Conservation (phyloP, 2,329 filamentous ascomycete species). For the Coniella vitis region DNA sequence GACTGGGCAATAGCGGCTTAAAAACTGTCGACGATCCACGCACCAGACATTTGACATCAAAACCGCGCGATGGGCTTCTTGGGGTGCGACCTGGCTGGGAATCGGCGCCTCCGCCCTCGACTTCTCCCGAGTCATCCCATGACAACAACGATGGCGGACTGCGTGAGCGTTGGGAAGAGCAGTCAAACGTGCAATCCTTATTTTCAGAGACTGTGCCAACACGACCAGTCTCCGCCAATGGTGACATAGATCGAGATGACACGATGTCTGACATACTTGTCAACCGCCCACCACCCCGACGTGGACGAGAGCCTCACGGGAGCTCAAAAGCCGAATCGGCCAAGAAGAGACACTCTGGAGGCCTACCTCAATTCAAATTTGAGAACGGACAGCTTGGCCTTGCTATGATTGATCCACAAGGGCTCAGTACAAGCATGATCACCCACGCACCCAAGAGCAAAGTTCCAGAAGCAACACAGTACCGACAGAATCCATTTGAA, state of each 20-base stretch:
- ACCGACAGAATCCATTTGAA: slow-evolving; percentile 11
- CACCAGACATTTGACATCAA: background rate
- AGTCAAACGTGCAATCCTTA: slow-evolving; percentile 13
- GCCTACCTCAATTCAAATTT: slow-evolving; percentile 5
- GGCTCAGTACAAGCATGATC: slow-evolving; percentile 14
- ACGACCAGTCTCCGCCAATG: slow-evolving; percentile 1
- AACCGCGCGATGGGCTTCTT: background rate
- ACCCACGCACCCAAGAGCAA: slow-evolving; percentile 9
- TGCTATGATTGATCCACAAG: background rate
- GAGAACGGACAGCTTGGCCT: slow-evolving; percentile 7
- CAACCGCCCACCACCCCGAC: slow-evolving; percentile 13
- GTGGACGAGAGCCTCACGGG: slow-evolving; percentile 4
- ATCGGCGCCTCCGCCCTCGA: background rate
- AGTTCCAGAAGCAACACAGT: slow-evolving; percentile 5
- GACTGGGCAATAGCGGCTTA: background rate
- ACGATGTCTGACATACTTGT: slow-evolving; percentile 11
- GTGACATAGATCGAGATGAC: slow-evolving; percentile 2
- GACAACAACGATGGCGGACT: slow-evolving; percentile 6
- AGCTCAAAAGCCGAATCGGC: background rate
- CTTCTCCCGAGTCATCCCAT: background rate
- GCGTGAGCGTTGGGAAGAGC: slow-evolving; percentile 14
- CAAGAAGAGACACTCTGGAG: background rate
- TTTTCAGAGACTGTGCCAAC: slow-evolving; percentile 12
- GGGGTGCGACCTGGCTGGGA: slow-evolving; percentile 4
- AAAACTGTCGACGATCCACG: background rate